Evolutionary conservation across 192 early-diverging fungal genomes (phyloP), one percentile per base, ranked within the genome.

Genomic region (Coemansia sp.): DNA sequence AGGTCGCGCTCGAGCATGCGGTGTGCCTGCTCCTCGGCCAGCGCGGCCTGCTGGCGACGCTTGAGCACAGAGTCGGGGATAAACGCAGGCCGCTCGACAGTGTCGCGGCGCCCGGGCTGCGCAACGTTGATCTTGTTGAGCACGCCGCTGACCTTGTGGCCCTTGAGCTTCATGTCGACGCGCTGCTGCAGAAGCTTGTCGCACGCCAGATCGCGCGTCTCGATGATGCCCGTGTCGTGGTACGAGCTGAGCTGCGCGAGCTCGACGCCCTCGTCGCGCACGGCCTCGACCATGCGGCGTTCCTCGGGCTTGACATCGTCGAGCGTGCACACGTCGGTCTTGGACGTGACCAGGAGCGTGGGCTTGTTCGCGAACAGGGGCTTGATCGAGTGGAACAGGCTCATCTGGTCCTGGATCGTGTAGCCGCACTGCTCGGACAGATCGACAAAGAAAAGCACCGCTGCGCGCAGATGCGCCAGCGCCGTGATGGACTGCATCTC

Each of bases 401-500:
- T 87, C 64, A 89, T 78, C 79, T 99, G 98, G 48, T 97, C 93
- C 32, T 73, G 84, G 69, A 99, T 84, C 68, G 89, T 91, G 87
- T 98, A 99, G 23, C 98, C 98, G 82, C 98, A 99, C 74, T 95
- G 91, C 72, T 96, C 98, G 6, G 95, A 97, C 27, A 96, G 78
- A 74, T 99, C 98, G 64, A 98, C 89, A 77, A 99, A 99, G 87
- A 90, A 99, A 71, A 99, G 72, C 60, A 99, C 89, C 46, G 93
- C 92, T 16, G 94, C 89, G 61, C 95, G 88, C 82, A 99, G 79
- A 74, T 99, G 98, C 10, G 98, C 98, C 51, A 99, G 83, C 29
- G 98, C 98, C 9, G 98, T 99, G 69, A 99, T 95, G 55, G 95
- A 97, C 84, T 99, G 98, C 98, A 99, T 99, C 83, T 99, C 98